phyloP scores from a whole-genome alignment of 345 rosid genomes.

The Conringia planisiliqua region DNA sequence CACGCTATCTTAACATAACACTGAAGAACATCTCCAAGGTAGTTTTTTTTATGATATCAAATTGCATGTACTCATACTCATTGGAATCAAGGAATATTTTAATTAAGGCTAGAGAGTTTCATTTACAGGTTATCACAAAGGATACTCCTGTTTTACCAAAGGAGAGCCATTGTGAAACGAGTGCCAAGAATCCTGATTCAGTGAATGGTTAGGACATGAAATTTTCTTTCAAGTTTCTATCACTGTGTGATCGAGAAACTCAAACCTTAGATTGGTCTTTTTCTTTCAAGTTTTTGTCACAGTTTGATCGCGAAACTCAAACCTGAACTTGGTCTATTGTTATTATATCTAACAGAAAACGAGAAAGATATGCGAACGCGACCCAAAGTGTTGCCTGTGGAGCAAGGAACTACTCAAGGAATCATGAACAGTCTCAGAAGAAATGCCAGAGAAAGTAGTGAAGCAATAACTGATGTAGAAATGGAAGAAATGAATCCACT shows the following conservation, averaged over 20 bases:
- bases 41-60: conserved; percentile 11
- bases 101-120: background rate
- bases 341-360: conserved; percentile 33
- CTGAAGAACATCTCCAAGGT: conserved; percentile 73
- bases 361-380: conserved; percentile 20
- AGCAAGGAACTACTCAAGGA: conserved; percentile 45
- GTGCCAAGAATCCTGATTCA: conserved; percentile 23
- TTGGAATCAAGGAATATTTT: background rate
- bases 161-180: conserved; percentile 29
- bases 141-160: conserved; percentile 30
- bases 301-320: background rate
- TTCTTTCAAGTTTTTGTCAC: too few species aligned
- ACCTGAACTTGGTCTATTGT: background rate
- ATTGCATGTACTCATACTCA: background rate
- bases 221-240: background rate
- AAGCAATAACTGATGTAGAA: conserved; percentile 12
- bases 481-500: conserved; percentile 18
- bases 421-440: conserved; percentile 44
- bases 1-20: conserved; percentile 70
- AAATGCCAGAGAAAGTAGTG: conserved; percentile 27
- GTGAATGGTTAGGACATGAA: conserved; percentile 35
- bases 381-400: conserved; percentile 16
- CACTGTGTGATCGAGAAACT: too few species aligned
- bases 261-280: too few species aligned
- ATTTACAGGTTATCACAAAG: conserved; percentile 65